Percentiles rank a stretch among this genome's conserved stretches.
Evolutionary conservation across 1,284 basidiomycete species (phyloP).

Genomic region (Ganoderma lingzhi): DNA sequence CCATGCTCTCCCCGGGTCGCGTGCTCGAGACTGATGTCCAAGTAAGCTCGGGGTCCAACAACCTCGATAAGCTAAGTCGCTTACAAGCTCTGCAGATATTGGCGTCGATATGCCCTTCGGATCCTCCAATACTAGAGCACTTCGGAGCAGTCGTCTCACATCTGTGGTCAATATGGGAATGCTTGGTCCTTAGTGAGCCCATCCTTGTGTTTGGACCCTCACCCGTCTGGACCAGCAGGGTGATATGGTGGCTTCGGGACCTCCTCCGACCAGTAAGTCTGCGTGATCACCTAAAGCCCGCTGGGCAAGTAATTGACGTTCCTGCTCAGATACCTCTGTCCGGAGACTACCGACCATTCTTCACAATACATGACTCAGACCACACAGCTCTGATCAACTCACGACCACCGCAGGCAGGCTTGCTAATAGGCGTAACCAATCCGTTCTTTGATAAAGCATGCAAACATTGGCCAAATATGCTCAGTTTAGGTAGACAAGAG

Average conservation of each 20-base stretch:
- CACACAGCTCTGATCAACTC: constrained; percentile 81
- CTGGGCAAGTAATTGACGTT: neutral
- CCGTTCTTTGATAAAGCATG: constrained; percentile 92
- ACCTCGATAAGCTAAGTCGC: neutral
- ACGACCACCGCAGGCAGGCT: constrained; percentile 84
- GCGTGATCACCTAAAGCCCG: neutral
- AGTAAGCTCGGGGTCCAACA: constrained; percentile 18
- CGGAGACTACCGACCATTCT: constrained; percentile 91
- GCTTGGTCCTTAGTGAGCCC: constrained; percentile 88
- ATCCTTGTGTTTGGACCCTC: constrained; percentile 88
- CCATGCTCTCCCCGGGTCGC: constrained; percentile 25
- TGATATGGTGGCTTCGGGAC: constrained; percentile 92
- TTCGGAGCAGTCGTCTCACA: constrained; percentile 82
- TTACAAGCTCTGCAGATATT: constrained; percentile 62
- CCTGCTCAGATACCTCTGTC: constrained; percentile 77
- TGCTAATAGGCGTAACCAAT: constrained; percentile 93
- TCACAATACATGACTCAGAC: constrained; percentile 95
- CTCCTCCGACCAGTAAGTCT: constrained; percentile 81
- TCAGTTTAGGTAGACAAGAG: constrained; percentile 65
- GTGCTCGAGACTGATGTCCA: constrained; percentile 33
- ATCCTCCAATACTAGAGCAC: constrained; percentile 74
- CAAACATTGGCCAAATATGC: constrained; percentile 91
- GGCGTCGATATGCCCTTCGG: constrained; percentile 76
- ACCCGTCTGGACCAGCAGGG: constrained; percentile 82
- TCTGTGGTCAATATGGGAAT: constrained; percentile 96